Evolutionary conservation across 2,329 filamentous ascomycete genomes (phyloP).

Genomic region (Aureobasidium sp.): DNA sequence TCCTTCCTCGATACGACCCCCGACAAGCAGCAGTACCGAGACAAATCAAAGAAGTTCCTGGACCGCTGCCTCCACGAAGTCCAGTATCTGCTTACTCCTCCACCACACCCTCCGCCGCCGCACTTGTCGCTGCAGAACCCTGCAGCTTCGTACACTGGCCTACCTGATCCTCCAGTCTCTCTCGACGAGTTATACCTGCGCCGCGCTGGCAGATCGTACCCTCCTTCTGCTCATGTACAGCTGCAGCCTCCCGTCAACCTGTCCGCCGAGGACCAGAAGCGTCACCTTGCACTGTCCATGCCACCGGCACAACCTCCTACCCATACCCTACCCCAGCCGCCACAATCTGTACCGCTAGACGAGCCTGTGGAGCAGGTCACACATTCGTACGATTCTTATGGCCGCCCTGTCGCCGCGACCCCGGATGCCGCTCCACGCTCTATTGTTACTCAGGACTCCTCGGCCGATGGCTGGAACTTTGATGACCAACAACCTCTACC

Average conservation of each 20-base stretch:
- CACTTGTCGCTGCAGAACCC: slow-evolving; percentile 32
- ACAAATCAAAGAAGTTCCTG: slow-evolving; percentile 57
- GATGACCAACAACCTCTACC: slow-evolving; percentile 63
- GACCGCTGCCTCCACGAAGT: slow-evolving; percentile 62
- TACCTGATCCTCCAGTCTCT: slow-evolving; percentile 47
- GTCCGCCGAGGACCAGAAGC: slow-evolving; percentile 53
- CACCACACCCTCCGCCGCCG: slow-evolving; percentile 53
- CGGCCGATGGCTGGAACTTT: slow-evolving; percentile 81
- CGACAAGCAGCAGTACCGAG: slow-evolving; percentile 53
- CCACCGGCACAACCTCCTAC: slow-evolving; percentile 29
- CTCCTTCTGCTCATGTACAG: slow-evolving; percentile 22
- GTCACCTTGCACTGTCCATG: slow-evolving; percentile 39
- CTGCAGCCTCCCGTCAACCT: slow-evolving; percentile 22
- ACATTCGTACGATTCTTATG: slow-evolving; percentile 53
- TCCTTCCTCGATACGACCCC: slow-evolving; percentile 46
- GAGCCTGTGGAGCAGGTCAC: slow-evolving; percentile 53
- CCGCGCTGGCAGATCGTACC: slow-evolving; percentile 46
- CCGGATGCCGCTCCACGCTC: slow-evolving; percentile 36
- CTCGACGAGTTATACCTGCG: slow-evolving; percentile 55
- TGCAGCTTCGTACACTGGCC: slow-evolving; percentile 24
- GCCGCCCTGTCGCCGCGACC: slow-evolving; percentile 42
- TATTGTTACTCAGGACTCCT: slow-evolving; percentile 42
- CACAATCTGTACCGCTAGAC: slow-evolving; percentile 36
- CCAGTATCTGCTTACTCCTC: slow-evolving; percentile 60
- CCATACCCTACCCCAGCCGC: slow-evolving; percentile 22